Conservation (phyloP, 2,329 filamentous ascomycete genomes). For the Ceratocystis lukuohia region DNA sequence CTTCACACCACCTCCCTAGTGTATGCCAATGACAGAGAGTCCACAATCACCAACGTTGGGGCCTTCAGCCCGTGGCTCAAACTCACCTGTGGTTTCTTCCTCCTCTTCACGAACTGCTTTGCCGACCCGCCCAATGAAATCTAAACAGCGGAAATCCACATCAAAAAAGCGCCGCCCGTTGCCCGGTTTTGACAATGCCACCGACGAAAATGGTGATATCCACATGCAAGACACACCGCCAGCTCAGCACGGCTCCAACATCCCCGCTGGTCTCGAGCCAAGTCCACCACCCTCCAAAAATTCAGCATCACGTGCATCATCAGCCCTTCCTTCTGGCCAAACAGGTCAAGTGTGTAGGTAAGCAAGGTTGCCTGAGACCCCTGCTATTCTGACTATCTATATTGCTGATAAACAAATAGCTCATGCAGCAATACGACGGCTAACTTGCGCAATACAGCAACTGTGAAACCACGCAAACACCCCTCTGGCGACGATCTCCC, state of each 20-base stretch:
- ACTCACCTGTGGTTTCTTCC: not conserved
- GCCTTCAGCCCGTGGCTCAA: not conserved
- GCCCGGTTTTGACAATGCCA: slow-evolving; percentile 13
- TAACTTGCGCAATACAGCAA: slow-evolving; percentile 46
- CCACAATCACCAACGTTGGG: not conserved
- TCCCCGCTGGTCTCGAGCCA: slow-evolving; percentile 1
- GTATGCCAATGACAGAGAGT: slow-evolving; percentile 9
- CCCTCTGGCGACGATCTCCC: slow-evolving; percentile 85
- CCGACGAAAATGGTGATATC: slow-evolving; percentile 12
- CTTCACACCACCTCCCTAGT: not conserved
- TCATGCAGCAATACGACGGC: slow-evolving; percentile 19
- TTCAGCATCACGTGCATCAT: not conserved
- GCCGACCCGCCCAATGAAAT: slow-evolving; percentile 14
- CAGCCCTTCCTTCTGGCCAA: slow-evolving; percentile 14
- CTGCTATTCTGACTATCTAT: not conserved
- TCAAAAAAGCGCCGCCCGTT: slow-evolving; percentile 11
- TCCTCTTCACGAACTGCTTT: slow-evolving; percentile 15
- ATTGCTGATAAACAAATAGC: slow-evolving; percentile 20
- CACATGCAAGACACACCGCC: slow-evolving; percentile 8
- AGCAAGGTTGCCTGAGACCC: slow-evolving; percentile 22
- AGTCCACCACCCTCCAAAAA: slow-evolving; percentile 13
- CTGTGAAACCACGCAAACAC: slow-evolving; percentile 85
- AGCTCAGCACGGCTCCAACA: not conserved
- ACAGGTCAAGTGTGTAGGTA: slow-evolving; percentile 60
- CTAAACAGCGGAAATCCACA: slow-evolving; percentile 6